Evolutionary conservation across 2,329 filamentous ascomycete genomes (phyloP).

Genomic region (Alternaria incomplexa): DNA sequence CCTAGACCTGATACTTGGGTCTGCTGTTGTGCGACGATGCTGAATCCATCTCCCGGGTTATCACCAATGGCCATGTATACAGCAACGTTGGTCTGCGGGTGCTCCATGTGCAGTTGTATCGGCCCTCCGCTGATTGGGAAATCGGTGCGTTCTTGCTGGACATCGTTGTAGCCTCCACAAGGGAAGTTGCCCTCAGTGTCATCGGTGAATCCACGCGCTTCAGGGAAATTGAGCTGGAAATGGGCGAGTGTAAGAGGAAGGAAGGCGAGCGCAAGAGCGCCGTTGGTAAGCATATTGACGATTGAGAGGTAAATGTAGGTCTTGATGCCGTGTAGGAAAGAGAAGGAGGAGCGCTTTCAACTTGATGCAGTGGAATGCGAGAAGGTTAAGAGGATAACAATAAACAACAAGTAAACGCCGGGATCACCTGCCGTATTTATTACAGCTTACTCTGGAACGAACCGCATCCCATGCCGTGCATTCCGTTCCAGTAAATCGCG

Average conservation of each 20-base stretch:
- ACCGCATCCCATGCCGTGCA: slow-evolving; percentile 31
- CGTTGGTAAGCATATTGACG: slow-evolving; percentile 39
- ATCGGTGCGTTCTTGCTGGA: slow-evolving; percentile 53
- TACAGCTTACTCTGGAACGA: slow-evolving; percentile 17
- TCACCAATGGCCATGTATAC: slow-evolving; percentile 61
- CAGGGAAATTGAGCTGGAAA: slow-evolving; percentile 62
- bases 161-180: slow-evolving; percentile 59
- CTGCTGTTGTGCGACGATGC: slow-evolving; percentile 69
- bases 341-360: background rate
- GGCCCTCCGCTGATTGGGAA: slow-evolving; percentile 59
- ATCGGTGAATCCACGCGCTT: slow-evolving; percentile 57
- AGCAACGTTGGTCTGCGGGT: slow-evolving; percentile 59
- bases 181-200: slow-evolving; percentile 55
- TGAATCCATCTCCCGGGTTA: slow-evolving; percentile 67
- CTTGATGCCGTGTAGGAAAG: background rate
- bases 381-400: slow-evolving; percentile 1
- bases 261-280: slow-evolving; percentile 49
- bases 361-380: background rate
- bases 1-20: slow-evolving; percentile 67
- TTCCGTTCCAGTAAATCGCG: slow-evolving; percentile 29
- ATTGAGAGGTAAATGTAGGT: background rate
- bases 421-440: slow-evolving; percentile 39
- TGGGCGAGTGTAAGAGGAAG: slow-evolving; percentile 59
- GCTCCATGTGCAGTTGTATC: slow-evolving; percentile 59
- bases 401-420: background rate